Base-by-base conservation (phyloP, 306 rosid species). In the Nissolia schottii region DNA sequence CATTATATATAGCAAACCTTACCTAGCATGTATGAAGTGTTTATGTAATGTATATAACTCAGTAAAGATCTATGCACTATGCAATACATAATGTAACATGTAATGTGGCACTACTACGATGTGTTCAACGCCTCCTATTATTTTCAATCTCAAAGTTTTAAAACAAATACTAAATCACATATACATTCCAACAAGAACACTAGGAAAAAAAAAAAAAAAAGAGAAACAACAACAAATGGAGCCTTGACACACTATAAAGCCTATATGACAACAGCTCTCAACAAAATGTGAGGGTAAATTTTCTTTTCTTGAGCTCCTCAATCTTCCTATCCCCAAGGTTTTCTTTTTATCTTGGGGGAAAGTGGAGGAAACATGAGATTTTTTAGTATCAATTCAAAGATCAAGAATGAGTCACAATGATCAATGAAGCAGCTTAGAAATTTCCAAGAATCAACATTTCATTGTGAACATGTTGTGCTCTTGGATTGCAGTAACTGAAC, bases 401-500 rank as follows among this genome's bases (percentile, higher is more conserved):
- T 69, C 78, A 67, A 79, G 68, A 41, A 54, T 41, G 57, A 57
- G 74, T 77, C 69, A 16, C 82, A 49, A 61, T 35, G 55, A 66
- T 71, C 76, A 80, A 78, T 83, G 78, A 50, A 88, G 73, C 13
- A 59, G 66, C 75, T 79, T 64, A 43, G 41, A 75, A 62, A 38
- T 68, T 61, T 77, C 77, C 74, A 46, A 25, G 66, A 73, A 76
- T 18, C 38, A 55, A 77, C 71, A 58, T 51, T 59, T 66, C 60
- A 68, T 34, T 49, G 51, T 68, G 82, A 77, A 77, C 72, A 68
- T 54, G 64, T 27, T 35, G 84, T 64, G 74, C 80, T 80, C 81
- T 85, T 87, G 70, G 92, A 93, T 78, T 93, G 97, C 83, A 93
- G 75, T 82, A 91, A 80, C 67, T 93, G 96, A 82, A 91, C 97